Percentiles rank a stretch among this genome's conserved stretches.
These are phyloP conservation scores for Vitis amurensis DNA, from an alignment of 164 flowering plant genomes.

Conservation along the genomic window DNA sequence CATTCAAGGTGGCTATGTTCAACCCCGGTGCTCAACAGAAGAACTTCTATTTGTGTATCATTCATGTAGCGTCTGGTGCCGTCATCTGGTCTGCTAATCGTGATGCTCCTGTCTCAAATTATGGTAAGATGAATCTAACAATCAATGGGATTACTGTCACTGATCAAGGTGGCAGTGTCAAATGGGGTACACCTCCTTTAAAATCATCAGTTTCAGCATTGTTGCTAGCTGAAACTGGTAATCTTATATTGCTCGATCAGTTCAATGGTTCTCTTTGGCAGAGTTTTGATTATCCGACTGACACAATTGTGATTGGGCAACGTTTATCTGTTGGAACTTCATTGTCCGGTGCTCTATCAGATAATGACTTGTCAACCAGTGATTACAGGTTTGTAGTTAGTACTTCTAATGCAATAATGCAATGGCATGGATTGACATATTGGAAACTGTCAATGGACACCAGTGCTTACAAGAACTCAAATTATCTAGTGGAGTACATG, in stretches of 20 bases:
- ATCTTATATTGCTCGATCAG: slow-evolving; percentile 61
- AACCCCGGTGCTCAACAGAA: slow-evolving; percentile 37
- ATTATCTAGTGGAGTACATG: slow-evolving; percentile 39
- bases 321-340: slow-evolving; percentile 28
- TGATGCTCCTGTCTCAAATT: slow-evolving; percentile 49
- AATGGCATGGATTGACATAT: slow-evolving; percentile 59
- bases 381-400: slow-evolving; percentile 43
- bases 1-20: slow-evolving; percentile 60
- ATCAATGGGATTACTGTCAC: slow-evolving; percentile 43
- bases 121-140: slow-evolving; percentile 52
- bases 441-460: slow-evolving; percentile 73
- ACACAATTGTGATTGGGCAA: slow-evolving; percentile 76
- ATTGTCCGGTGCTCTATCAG: slow-evolving; percentile 39
- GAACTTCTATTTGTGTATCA: slow-evolving; percentile 62
- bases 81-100: slow-evolving; percentile 84
- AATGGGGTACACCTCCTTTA: slow-evolving; percentile 67
- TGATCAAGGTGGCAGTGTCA: slow-evolving; percentile 29
- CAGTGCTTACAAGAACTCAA: slow-evolving; percentile 40
- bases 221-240: slow-evolving; percentile 56
- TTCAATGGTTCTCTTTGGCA: slow-evolving; percentile 63
- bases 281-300: slow-evolving; percentile 63
- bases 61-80: slow-evolving; percentile 56
- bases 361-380: slow-evolving; percentile 43
- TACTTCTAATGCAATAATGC: slow-evolving; percentile 45
- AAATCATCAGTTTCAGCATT: slow-evolving; percentile 40